These are phyloP conservation scores for Piper betle DNA, from an alignment of 164 flowering plant genomes.

Conservation along the genomic window DNA sequence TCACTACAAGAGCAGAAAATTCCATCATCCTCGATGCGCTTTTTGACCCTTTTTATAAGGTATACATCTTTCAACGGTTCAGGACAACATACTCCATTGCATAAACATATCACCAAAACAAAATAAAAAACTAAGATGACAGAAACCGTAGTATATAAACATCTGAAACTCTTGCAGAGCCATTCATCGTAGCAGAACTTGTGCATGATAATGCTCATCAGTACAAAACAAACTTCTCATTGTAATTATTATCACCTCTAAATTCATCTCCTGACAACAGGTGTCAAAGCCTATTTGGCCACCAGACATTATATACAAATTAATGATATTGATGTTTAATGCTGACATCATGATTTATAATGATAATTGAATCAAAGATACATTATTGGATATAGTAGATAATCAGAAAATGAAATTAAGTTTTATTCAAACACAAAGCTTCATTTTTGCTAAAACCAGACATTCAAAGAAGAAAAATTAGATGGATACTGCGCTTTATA, in stretches of 20 bases:
- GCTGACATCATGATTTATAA: neutral
- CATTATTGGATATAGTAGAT: neutral
- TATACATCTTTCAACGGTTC: slow-evolving; percentile 59
- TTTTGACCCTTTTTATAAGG: slow-evolving; percentile 60
- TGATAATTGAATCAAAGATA: neutral
- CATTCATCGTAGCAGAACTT: too few relatives aligned
- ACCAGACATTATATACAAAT: neutral
- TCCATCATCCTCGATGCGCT: slow-evolving; percentile 89
- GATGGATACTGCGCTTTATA: slow-evolving; percentile 9
- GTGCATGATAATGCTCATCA: too few relatives aligned
- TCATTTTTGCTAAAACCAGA: neutral
- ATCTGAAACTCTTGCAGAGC: too few relatives aligned
- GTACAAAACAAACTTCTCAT: too few relatives aligned
- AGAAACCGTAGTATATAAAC: too few relatives aligned
- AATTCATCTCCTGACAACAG: too few relatives aligned
- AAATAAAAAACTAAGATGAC: too few relatives aligned
- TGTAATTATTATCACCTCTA: too few relatives aligned
- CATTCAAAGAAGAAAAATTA: neutral
- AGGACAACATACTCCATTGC: slow-evolving; percentile 17
- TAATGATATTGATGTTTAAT: neutral
- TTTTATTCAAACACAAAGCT: neutral
- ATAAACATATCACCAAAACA: neutral
- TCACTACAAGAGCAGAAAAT: slow-evolving; percentile 83
- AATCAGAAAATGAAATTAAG: neutral
- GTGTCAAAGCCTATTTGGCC: too few relatives aligned